Evolutionary conservation across 1,284 basidiomycete genomes (phyloP).

Genomic region (Neonothopanus nambi): DNA sequence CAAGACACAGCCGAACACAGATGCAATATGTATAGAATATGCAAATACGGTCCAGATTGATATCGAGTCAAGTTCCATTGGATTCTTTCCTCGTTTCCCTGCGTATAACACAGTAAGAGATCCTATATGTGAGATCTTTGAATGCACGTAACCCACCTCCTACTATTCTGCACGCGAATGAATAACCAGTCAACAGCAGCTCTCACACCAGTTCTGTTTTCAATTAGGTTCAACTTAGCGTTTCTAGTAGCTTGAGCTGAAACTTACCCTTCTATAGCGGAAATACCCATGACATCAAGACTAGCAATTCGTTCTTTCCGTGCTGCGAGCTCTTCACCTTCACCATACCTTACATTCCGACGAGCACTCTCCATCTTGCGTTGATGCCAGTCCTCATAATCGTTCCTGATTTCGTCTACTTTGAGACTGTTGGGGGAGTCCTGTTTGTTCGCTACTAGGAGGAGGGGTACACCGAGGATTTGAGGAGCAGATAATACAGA

Average conservation of each 20-base stretch:
- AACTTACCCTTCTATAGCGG: slow-evolving; percentile 83
- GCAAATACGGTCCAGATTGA: too few relatives aligned
- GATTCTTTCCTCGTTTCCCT: too few relatives aligned
- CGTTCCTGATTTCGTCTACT: slow-evolving; percentile 85
- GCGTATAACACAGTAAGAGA: too few relatives aligned
- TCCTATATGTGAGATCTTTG: too few relatives aligned
- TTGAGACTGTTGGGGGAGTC: slow-evolving; percentile 78
- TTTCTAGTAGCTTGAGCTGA: too few relatives aligned
- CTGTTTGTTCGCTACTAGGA: slow-evolving; percentile 93
- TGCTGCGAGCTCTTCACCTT: slow-evolving; percentile 46
- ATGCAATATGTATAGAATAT: too few relatives aligned
- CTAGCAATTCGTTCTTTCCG: slow-evolving; percentile 75
- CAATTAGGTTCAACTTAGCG: not conserved
- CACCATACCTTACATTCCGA: slow-evolving; percentile 48
- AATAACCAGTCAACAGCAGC: slow-evolving; percentile 94
- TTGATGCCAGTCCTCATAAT: slow-evolving; percentile 88
- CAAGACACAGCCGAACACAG: too few relatives aligned
- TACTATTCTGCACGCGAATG: slow-evolving; percentile 87
- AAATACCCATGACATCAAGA: slow-evolving; percentile 88
- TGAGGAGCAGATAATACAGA: slow-evolving; percentile 82
- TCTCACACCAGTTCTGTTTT: slow-evolving; percentile 78
- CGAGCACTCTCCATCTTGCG: slow-evolving; percentile 67
- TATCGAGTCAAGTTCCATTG: too few relatives aligned
- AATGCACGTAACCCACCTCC: slow-evolving; percentile 50
- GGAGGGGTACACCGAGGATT: slow-evolving; percentile 83